Base-by-base conservation (phyloP, 208 protist species). In the Porcisia deanei region DNA sequence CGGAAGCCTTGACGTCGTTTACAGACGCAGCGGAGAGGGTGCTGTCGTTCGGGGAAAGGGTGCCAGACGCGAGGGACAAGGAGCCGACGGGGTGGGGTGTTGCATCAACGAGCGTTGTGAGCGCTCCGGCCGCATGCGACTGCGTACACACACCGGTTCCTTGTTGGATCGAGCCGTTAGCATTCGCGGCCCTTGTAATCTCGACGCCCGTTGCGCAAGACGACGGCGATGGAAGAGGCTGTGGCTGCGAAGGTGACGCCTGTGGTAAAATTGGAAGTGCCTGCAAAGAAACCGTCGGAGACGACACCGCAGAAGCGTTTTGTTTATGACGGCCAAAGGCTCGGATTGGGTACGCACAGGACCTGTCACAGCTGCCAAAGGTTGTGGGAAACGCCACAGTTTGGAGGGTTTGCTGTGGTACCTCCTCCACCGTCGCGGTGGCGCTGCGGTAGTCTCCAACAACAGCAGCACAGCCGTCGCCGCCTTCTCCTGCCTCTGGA, bases 341-440 rank as follows among this genome's bases (percentile, higher is more conserved):
- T 9, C 78, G 73, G 43, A 72, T 53, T 2, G 77, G 80, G 53
- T 82, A 65, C 25, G 68, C 58, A 30, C 79, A 78, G 10, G 57
- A 54, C 3, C 65, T 63, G 45, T 73, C 79, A n/a, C 81, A 83
- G 57, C 72, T 76, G 58, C 83, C 84, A 71, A 94, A 92, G 18
- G 82, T 61, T 20, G 76, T 80, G 2, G 90, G 88, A 67, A 96
- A 94, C 3, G 92, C 92, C 8, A 93, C 75, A 14, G 75, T 78
- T 77, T 96, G 90, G 69, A 96, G 80, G 49, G 83, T 88, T 70
- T 93, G 84, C 76, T 92, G 92, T 25, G 92, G 85, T 52, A 93
- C 90, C 76, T 90, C 89, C 73, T 90, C 88, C 45, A 88, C 18
- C 6, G 55, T 69, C 0, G 66, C 71, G 18, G 69, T 61, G 7